phyloP scores from a whole-genome alignment of 2,329 filamentous ascomycete genomes.

The Xylariaceae sp. region DNA sequence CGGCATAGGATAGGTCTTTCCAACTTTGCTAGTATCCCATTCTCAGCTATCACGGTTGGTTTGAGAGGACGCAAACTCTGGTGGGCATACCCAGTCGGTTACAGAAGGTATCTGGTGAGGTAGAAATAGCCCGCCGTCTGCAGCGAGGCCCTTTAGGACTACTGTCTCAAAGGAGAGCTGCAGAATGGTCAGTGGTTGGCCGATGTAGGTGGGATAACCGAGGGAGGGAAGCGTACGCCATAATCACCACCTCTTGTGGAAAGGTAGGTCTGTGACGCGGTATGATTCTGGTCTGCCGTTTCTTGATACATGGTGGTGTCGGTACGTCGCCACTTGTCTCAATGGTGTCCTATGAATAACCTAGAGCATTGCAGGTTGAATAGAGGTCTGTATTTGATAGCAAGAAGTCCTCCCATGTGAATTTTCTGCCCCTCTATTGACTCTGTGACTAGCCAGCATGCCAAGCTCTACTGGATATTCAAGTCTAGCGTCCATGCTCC shows the following conservation, averaged over 20 bases:
- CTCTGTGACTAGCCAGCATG: background rate
- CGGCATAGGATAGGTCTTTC: slow-evolving; percentile 78
- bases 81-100: slow-evolving; percentile 47
- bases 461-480: too few species aligned
- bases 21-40: slow-evolving; percentile 62
- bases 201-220: background rate
- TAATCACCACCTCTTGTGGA: slow-evolving; percentile 28
- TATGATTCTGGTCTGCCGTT: slow-evolving; percentile 22
- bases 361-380: too few species aligned
- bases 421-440: slow-evolving; percentile 14
- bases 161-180: slow-evolving; percentile 90
- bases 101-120: slow-evolving; percentile 76
- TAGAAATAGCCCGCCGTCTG: slow-evolving; percentile 87
- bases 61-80: background rate
- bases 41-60: background rate
- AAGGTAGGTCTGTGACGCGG: slow-evolving; percentile 26
- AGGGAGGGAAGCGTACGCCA: slow-evolving; percentile 18
- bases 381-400: too few species aligned
- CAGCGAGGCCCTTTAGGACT: slow-evolving; percentile 85
- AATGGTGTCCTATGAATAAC: too few species aligned
- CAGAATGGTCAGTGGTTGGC: slow-evolving; percentile 3
- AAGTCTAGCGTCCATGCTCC: slow-evolving; percentile 16
- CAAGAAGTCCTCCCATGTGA: background rate
- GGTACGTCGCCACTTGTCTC: background rate
- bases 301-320: slow-evolving; percentile 22